Percentiles rank a stretch among this genome's conserved stretches.
These are phyloP conservation scores for Haplosporangium sp. DNA, from an alignment of 371 early-diverging fungal genomes.

Conservation along the genomic window DNA sequence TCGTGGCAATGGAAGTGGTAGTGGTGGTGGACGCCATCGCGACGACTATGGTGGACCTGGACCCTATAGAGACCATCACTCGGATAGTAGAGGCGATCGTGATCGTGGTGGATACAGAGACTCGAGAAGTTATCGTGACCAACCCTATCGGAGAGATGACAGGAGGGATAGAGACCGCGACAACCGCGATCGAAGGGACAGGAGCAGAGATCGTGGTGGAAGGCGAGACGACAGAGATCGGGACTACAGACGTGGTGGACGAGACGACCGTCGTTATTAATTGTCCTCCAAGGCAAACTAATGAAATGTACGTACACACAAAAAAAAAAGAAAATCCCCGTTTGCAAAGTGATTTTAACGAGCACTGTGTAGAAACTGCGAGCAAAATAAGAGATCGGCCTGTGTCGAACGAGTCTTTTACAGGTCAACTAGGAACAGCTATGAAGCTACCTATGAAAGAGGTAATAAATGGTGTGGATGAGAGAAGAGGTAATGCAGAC, in stretches of 20 bases:
- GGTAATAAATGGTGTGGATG: too few species aligned
- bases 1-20: conserved; percentile 5
- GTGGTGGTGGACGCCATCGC: conserved; percentile 18
- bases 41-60: conserved; percentile 38
- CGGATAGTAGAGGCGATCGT: conserved; percentile 40
- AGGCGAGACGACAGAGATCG: conserved; percentile 49
- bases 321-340: too few species aligned
- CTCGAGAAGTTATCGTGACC: conserved; percentile 43
- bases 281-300: not conserved
- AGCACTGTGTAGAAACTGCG: too few species aligned
- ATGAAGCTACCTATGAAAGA: too few species aligned
- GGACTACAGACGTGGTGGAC: conserved; percentile 40
- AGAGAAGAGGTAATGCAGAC: too few species aligned
- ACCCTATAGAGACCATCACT: conserved; percentile 35
- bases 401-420: too few species aligned
- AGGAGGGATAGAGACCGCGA: conserved; percentile 49
- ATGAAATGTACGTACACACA: conserved; percentile 4
- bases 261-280: conserved; percentile 41
- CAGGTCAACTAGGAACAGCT: too few species aligned
- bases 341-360: too few species aligned
- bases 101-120: conserved; percentile 49
- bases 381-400: too few species aligned
- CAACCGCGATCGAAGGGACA: conserved; percentile 24
- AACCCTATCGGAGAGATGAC: conserved; percentile 49
- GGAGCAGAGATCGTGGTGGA: conserved; percentile 47